Base-by-base conservation (phyloP, 2,329 filamentous ascomycete genomes). In the Fusarium sarcochroum region DNA sequence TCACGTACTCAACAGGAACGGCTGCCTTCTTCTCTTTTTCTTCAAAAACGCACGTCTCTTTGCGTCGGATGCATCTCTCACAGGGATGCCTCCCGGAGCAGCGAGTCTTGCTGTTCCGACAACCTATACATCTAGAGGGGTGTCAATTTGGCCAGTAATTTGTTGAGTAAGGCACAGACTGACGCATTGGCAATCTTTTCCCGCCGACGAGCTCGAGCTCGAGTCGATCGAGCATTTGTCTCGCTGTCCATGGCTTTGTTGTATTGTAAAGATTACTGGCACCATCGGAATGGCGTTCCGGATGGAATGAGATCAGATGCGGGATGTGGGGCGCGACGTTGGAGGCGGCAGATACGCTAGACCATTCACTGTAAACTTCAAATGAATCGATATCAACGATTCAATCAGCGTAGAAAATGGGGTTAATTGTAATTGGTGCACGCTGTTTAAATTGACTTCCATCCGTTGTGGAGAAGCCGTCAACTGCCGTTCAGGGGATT, bases 21-120 rank as follows among this genome's bases (percentile, higher is more conserved):
- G 68, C 15, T 3, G 58, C 21, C 25, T 70, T 70, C 51, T 52
- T 66, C 49, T 70, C 67, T n/a, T 66, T 70, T 15, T 70, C 68
- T 37, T 70, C 68, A 42, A 59, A 71, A 25, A 60, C 18, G 20
- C 68, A 71, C 0, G 46, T 40, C 35, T 69, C 68, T 13, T 66
- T 66, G 7, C 68, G 54, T n/a, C 44, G 53, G 17, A 63, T 54
- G 13, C 68, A 71, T 54, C 52, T 55, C 20, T 71, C 68, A 35
- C 68, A 71, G 3, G 68, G 61, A 37, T 61, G 40, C 11, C 50
- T 63, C 4, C 68, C 68, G 5, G 68, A 71, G 37, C 68, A 71
- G 14, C 68, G 57, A 41, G 55, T 52, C 49, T 71, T 71, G 42
- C 68, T 63, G 23, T 55, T 71, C 11, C 68, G 69, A n/a, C 68